Evolutionary conservation across 179 eudicot genomes (phyloP), one percentile per base, ranked within the genome.

Genomic region (Actinidia chinensis): DNA sequence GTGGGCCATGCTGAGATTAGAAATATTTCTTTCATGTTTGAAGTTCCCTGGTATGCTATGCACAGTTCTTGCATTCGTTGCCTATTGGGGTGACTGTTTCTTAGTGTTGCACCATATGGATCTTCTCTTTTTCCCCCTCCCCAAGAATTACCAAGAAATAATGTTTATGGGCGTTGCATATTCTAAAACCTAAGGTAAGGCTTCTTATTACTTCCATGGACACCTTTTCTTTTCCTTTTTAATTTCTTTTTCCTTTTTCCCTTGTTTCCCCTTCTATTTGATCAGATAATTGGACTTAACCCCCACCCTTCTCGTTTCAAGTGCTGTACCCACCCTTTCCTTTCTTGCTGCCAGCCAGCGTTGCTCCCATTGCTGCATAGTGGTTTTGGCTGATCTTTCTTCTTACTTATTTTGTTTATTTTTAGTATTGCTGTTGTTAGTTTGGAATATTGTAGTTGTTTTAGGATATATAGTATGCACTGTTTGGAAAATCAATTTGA

Each of bases 31-130:
- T n/a, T 23, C 58, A 48, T 48, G 40, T 58, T n/a, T 20, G 15
- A 70, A 10, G 56, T 70, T 51, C 42, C 56, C 20, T 71, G 60
- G 44, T 71, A 10, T 71, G 40, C 42, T 33, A n/a, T 47, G n/a
- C n/a, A 22, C 58, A 23, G 47, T 47, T 69, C 28, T 48, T 25
- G 18, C 40, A 47, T 28, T 71, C 60, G 15, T n/a, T 71, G 22
- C 44, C 51, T 25, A 71, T 51, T 60, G 13, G 60, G 20, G 14
- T 14, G 15, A 6, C 14, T 46, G 74, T 54, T 71, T 22, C 22
- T 25, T 71, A 3, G 59, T 71, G 55, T 50, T 33, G 22, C 44
- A 71, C 59, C 8, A 8, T 50, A 71, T 71, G 20, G 40, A 69
- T 47, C 56, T 55, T 68, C n/a, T 14, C 0, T 15, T 48, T 71